Conservation (phyloP, 2,329 filamentous ascomycete genomes). For the Alternaria infectoria region DNA sequence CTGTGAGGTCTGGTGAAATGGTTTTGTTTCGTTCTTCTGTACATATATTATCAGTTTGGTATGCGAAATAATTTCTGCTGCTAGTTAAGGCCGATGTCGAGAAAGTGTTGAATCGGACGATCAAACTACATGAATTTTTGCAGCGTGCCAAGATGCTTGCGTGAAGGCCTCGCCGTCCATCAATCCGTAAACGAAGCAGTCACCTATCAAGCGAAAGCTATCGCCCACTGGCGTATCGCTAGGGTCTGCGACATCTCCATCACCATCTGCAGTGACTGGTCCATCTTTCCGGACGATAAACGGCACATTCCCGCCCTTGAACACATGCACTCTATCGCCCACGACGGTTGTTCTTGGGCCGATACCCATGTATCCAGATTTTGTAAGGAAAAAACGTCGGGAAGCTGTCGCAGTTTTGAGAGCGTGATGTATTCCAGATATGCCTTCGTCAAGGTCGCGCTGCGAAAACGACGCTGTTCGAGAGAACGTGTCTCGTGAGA, state of each 20-base stretch:
- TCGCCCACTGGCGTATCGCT: not conserved
- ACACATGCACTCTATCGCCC: conserved; percentile 21
- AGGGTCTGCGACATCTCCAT: not conserved
- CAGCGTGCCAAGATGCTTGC: not conserved
- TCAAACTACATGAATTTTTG: conserved; percentile 3
- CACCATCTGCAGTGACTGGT: not conserved
- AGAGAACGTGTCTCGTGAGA: conserved; percentile 22
- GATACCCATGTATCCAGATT: conserved; percentile 26
- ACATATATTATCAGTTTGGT: not conserved
- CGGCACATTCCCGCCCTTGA: conserved; percentile 22
- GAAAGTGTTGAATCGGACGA: not conserved
- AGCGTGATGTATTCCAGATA: conserved; percentile 22
- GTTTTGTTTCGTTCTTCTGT: not conserved
- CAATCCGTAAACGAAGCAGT: conserved; percentile 25
- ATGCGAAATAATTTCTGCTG: not conserved
- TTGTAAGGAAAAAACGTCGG: conserved; percentile 27
- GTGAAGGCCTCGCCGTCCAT: conserved; percentile 26
- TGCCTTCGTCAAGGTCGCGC: conserved; percentile 19
- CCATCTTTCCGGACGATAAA: conserved; percentile 17
- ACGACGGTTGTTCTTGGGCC: conserved; percentile 17
- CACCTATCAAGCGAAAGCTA: conserved; percentile 18
- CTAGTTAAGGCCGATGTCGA: not conserved
- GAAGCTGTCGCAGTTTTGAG: conserved; percentile 24
- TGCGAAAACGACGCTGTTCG: conserved; percentile 21
- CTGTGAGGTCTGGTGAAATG: not conserved